A percentile compares a stretch with the other conserved stretches of the same genome.
These are phyloP conservation scores for Hyphopichia khmerensis DNA, from an alignment of 1,139 yeast genomes.

Conservation along the genomic window DNA sequence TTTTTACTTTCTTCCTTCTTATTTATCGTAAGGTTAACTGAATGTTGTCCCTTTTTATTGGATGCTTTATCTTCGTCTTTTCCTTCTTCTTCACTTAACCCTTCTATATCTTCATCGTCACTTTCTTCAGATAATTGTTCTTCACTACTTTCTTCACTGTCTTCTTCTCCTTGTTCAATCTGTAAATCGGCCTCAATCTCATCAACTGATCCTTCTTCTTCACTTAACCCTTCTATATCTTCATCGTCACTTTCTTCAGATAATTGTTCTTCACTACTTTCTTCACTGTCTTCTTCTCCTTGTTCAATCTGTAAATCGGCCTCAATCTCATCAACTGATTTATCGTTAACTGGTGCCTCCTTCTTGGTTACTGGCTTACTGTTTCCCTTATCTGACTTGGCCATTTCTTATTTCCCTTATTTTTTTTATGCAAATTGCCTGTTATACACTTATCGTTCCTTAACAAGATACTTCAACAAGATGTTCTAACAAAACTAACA, in stretches of 20 bases:
- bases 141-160: conserved; percentile 14
- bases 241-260: conserved; percentile 13
- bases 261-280: conserved; percentile 19
- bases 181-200: conserved; percentile 33
- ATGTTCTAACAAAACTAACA: no score
- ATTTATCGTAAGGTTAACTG: conserved; percentile 21
- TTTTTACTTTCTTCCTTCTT: conserved; percentile 13
- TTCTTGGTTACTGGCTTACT: conserved; percentile 16
- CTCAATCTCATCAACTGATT: conserved; percentile 17
- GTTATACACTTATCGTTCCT: no score
- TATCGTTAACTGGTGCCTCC: conserved; percentile 17
- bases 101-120: conserved; percentile 23
- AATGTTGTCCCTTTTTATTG: conserved; percentile 16
- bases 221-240: conserved; percentile 27
- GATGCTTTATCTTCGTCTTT: conserved; percentile 16
- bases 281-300: conserved; percentile 16
- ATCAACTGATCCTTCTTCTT: conserved; percentile 13
- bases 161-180: conserved; percentile 14
- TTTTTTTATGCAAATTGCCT: no score
- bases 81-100: conserved; percentile 21
- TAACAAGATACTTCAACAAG: no score
- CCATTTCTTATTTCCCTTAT: no score
- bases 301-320: conserved; percentile 17
- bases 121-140: conserved; percentile 17
- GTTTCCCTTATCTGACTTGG: conserved; percentile 7